Evolutionary conservation across 345 rosid species (phyloP).

Genomic region (Euphorbia lathyris): DNA sequence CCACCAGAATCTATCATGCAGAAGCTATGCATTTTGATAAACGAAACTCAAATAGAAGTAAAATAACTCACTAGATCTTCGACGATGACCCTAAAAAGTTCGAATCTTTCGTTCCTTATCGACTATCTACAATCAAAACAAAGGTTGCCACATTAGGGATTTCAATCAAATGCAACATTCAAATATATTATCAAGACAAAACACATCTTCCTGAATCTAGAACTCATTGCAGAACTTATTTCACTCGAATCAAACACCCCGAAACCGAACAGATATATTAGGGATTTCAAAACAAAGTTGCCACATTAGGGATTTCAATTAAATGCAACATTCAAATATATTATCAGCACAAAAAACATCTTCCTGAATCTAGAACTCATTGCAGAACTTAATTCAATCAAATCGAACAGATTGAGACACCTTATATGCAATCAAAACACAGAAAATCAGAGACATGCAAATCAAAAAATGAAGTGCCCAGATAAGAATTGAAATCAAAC

Average conservation of each 20-base stretch:
- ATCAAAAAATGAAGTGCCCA: background rate
- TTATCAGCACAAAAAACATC: background rate
- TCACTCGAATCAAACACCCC: too few species aligned
- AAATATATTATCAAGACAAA: background rate
- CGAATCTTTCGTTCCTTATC: constrained; percentile 2
- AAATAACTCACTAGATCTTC: constrained; percentile 19
- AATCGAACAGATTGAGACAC: too few species aligned
- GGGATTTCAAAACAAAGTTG: background rate
- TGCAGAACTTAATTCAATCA: too few species aligned
- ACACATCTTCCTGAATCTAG: background rate
- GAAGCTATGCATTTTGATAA: constrained; percentile 38
- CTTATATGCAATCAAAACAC: background rate
- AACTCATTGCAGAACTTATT: too few species aligned
- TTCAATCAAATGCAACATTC: constrained; percentile 1
- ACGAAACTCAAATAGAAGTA: constrained; percentile 5
- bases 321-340: background rate
- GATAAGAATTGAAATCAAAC: background rate
- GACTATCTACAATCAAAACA: constrained; percentile 6
- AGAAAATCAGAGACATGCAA: constrained; percentile 10
- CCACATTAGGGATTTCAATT: constrained; percentile 3
- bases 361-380: background rate
- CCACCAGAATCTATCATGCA: constrained; percentile 35
- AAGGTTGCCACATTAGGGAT: background rate
- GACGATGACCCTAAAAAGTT: constrained; percentile 7
- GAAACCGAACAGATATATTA: too few species aligned